phyloP scores from a whole-genome alignment of 805 yeast genomes.

The Scheffersomyces amazonensis region DNA sequence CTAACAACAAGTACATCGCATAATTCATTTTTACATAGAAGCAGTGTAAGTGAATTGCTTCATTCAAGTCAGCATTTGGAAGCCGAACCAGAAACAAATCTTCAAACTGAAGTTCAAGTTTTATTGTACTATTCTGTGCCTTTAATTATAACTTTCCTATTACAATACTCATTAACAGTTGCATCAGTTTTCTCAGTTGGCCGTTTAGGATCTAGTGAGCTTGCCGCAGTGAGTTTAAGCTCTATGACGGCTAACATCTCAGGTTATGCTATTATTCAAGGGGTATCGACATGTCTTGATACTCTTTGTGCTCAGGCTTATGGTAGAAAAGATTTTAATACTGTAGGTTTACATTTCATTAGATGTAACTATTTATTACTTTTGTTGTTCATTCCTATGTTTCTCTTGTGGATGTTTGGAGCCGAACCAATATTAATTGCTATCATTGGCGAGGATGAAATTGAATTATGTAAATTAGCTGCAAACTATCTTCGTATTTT shows the following conservation, averaged over 20 bases:
- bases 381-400: conserved; percentile 52
- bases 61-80: conserved; percentile 13
- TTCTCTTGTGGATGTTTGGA: conserved; percentile 57
- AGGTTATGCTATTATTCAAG: conserved; percentile 73
- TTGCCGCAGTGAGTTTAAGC: conserved; percentile 74
- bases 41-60: conserved; percentile 17
- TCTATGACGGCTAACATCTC: conserved; percentile 78
- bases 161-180: conserved; percentile 71
- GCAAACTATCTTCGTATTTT: conserved; percentile 54
- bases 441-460: conserved; percentile 21
- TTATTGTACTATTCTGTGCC: conserved; percentile 50
- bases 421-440: conserved; percentile 46
- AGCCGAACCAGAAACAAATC: conserved; percentile 44
- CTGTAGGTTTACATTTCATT: conserved; percentile 68
- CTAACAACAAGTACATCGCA: conserved; percentile 4
- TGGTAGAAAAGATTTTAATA: conserved; percentile 61
- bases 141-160: conserved; percentile 59
- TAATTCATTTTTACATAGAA: conserved; percentile 3
- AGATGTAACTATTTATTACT: conserved; percentile 60
- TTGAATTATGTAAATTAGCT: conserved; percentile 42
- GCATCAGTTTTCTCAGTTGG: conserved; percentile 80
- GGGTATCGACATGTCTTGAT: conserved; percentile 75
- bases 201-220: conserved; percentile 63
- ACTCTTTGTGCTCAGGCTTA: conserved; percentile 77
- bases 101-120: conserved; percentile 35